Evolutionary conservation across 2,329 filamentous ascomycete genomes (phyloP).

Genomic region (Nakataea oryzae): DNA sequence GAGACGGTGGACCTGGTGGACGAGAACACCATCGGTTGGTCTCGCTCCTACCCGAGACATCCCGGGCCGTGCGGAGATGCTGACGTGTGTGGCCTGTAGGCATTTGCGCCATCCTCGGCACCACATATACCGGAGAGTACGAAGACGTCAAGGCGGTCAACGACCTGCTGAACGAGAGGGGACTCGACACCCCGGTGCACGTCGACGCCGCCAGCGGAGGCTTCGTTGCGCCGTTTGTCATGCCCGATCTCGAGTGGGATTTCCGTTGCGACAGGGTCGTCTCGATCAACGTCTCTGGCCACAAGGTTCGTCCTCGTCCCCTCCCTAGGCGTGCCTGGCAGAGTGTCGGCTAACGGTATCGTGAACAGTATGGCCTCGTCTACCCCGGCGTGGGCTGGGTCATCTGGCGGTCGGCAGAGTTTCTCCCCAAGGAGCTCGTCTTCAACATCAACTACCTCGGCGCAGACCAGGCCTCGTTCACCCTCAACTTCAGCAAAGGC

Average conservation of each 20-base stretch:
- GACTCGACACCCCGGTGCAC: slow-evolving; percentile 77
- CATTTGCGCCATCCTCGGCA: slow-evolving; percentile 83
- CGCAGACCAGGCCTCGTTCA: slow-evolving; percentile 90
- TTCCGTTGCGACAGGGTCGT: slow-evolving; percentile 83
- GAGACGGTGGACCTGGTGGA: slow-evolving; percentile 51
- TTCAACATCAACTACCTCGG: slow-evolving; percentile 99
- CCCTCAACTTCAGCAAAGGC: slow-evolving; percentile 93
- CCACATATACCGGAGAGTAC: slow-evolving; percentile 92
- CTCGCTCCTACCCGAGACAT: neutral
- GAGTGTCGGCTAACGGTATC: neutral
- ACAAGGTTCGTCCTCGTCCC: slow-evolving; percentile 51
- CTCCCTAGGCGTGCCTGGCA: no score
- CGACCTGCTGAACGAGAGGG: slow-evolving; percentile 65
- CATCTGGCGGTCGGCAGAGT: slow-evolving; percentile 76
- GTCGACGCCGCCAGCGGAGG: slow-evolving; percentile 89
- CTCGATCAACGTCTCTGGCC: slow-evolving; percentile 88
- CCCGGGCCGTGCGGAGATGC: no score
- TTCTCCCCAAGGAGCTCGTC: slow-evolving; percentile 79
- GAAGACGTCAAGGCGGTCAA: slow-evolving; percentile 91
- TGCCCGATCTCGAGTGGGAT: slow-evolving; percentile 79
- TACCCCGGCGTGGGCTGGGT: slow-evolving; percentile 95
- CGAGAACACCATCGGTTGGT: slow-evolving; percentile 54
- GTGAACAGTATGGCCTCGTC: slow-evolving; percentile 43
- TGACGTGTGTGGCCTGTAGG: slow-evolving; percentile 29
- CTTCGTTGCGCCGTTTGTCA: slow-evolving; percentile 86